Conservation (phyloP, 106 monocot species). For the Dioscorea alata region DNA sequence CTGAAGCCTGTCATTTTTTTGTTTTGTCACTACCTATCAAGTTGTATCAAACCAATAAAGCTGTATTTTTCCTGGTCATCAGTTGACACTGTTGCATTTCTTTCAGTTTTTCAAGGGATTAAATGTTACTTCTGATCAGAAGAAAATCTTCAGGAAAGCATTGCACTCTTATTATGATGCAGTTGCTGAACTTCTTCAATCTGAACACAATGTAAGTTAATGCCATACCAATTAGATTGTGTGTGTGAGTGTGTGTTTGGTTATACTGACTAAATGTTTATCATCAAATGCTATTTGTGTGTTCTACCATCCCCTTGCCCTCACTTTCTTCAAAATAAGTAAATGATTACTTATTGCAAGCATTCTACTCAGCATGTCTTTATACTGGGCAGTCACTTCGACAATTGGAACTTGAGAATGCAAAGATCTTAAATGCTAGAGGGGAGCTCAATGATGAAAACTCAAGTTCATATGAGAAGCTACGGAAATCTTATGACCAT, state of each 20-base stretch:
- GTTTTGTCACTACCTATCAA: too few species aligned
- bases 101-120: conserved; percentile 85
- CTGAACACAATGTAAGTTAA: conserved; percentile 75
- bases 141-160: conserved; percentile 83
- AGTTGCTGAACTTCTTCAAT: conserved; percentile 78
- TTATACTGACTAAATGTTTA: background rate
- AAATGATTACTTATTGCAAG: too few species aligned
- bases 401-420: conserved; percentile 86
- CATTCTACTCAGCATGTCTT: too few species aligned
- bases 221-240: too few species aligned
- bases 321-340: background rate
- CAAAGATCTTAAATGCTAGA: conserved; percentile 82
- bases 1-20: too few species aligned
- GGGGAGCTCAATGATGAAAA: conserved; percentile 95
- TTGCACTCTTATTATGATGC: conserved; percentile 85
- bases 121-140: conserved; percentile 74
- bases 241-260: too few species aligned
- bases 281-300: conserved; percentile 1
- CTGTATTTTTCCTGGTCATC: too few species aligned
- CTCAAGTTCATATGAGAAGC: conserved; percentile 81
- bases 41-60: too few species aligned
- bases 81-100: too few species aligned
- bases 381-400: conserved; percentile 46
- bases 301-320: background rate
- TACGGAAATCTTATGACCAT: conserved; percentile 83